phyloP scores from a whole-genome alignment of 768 basidiomycete genomes.

The Floccularia luteovirens region DNA sequence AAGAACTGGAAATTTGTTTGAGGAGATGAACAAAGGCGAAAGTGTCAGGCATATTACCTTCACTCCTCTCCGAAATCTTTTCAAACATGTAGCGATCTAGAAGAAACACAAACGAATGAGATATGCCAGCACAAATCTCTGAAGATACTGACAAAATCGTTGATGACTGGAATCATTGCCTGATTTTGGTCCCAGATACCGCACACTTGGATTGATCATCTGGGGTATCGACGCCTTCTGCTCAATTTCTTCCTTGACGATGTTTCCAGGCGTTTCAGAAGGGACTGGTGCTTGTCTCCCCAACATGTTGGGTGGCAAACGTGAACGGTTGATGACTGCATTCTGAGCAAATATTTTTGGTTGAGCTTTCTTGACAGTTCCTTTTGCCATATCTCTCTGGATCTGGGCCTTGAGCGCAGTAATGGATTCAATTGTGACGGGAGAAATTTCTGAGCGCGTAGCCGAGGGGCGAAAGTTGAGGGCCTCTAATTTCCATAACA shows the following conservation, averaged over 20 bases:
- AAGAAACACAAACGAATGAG: background rate
- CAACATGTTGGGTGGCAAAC: slow-evolving; percentile 18
- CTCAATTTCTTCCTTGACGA: slow-evolving; percentile 28
- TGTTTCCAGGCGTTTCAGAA: slow-evolving; percentile 6
- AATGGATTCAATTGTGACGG: slow-evolving; percentile 42
- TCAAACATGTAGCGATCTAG: slow-evolving; percentile 93
- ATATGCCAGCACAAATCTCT: background rate
- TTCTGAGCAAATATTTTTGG: slow-evolving; percentile 16
- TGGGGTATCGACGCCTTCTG: slow-evolving; percentile 16
- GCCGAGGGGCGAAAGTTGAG: slow-evolving; percentile 27
- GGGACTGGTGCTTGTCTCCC: slow-evolving; percentile 10
- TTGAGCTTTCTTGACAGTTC: slow-evolving; percentile 23
- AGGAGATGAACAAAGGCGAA: slow-evolving; percentile 2
- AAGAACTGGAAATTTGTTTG: slow-evolving; percentile 39
- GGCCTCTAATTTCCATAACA: slow-evolving; percentile 70
- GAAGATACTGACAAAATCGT: slow-evolving; percentile 47
- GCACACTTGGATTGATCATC: slow-evolving; percentile 19
- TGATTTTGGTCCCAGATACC: slow-evolving; percentile 31
- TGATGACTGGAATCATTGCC: slow-evolving; percentile 30
- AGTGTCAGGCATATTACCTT: slow-evolving; percentile 40
- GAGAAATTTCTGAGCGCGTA: slow-evolving; percentile 25
- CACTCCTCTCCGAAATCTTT: slow-evolving; percentile 76
- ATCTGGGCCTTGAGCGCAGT: slow-evolving; percentile 38
- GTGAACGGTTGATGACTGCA: slow-evolving; percentile 26
- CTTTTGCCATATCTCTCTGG: slow-evolving; percentile 34